Percentiles rank a stretch among this genome's conserved stretches.
Evolutionary conservation across 2,329 filamentous ascomycete genomes (phyloP).

Genomic region (Xylaria arbuscula): DNA sequence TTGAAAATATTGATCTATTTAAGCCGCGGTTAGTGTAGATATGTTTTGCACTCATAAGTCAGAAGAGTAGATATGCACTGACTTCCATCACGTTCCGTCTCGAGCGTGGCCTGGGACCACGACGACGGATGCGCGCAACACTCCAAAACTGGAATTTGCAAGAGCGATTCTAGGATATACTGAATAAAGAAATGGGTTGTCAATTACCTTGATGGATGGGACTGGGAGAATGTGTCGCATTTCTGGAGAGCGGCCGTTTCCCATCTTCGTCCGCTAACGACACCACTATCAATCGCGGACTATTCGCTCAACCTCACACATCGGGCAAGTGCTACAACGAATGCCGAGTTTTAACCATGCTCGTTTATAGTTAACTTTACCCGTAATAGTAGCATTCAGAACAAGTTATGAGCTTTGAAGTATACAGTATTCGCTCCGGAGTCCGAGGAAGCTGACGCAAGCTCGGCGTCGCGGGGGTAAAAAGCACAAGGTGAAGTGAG

Average conservation of each 20-base stretch:
- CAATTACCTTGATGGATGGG: not conserved
- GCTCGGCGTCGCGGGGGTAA: conserved; percentile 29
- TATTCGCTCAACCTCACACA: not conserved
- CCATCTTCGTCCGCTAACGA: not conserved
- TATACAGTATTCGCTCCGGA: conserved; percentile 14
- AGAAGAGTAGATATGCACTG: not conserved
- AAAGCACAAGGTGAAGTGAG: conserved; percentile 5
- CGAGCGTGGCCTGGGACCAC: not conserved
- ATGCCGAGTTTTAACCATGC: not conserved
- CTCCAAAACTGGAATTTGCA: not conserved
- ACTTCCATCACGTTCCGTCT: not conserved
- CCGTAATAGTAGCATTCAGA: not conserved
- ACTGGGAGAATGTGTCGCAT: not conserved
- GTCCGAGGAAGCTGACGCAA: conserved; percentile 31
- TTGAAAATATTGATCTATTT: not conserved
- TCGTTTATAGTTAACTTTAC: not conserved
- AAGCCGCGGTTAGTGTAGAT: not conserved
- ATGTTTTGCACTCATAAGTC: not conserved
- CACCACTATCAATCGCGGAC: not conserved
- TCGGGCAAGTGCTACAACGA: not conserved
- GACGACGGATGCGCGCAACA: not conserved
- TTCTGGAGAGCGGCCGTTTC: not conserved
- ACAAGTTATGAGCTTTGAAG: not conserved
- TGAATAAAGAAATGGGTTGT: not conserved
- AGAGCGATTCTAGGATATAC: not conserved